phyloP scores from a whole-genome alignment of 768 basidiomycete genomes.

The Kondoa subrosea region DNA sequence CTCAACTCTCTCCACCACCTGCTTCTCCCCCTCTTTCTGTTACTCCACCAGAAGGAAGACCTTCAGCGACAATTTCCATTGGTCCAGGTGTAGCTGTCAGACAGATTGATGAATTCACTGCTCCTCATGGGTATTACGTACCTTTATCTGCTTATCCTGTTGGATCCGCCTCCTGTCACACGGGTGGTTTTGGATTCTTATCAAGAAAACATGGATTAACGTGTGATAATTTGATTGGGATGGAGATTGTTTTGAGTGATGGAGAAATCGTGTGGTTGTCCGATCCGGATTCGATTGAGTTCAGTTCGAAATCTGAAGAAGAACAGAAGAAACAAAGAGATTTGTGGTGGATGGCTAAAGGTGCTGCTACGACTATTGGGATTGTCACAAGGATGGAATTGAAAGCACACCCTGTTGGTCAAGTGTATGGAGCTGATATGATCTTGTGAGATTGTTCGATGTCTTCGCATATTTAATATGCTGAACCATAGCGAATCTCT shows the following conservation, averaged over 20 bases:
- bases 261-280: slow-evolving; percentile 59
- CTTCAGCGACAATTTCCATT: slow-evolving; percentile 47
- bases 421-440: slow-evolving; percentile 79
- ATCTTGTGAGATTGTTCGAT: slow-evolving; percentile 56
- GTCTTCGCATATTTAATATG: slow-evolving; percentile 10
- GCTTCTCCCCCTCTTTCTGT: background rate
- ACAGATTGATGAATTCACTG: slow-evolving; percentile 60
- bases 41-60: background rate
- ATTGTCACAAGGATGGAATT: slow-evolving; percentile 78
- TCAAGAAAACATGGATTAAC: slow-evolving; percentile 68
- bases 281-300: slow-evolving; percentile 50
- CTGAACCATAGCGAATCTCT: slow-evolving; percentile 1
- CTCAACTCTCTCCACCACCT: too few species aligned
- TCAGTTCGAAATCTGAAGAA: slow-evolving; percentile 30
- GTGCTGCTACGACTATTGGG: slow-evolving; percentile 65
- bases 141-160: slow-evolving; percentile 34
- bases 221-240: slow-evolving; percentile 75
- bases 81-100: slow-evolving; percentile 74
- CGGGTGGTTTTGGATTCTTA: slow-evolving; percentile 73
- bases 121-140: slow-evolving; percentile 36
- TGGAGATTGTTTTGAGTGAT: slow-evolving; percentile 79
- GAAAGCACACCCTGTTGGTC: slow-evolving; percentile 69
- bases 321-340: slow-evolving; percentile 37
- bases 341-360: slow-evolving; percentile 71
- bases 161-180: slow-evolving; percentile 32